These are phyloP conservation scores for Bassia scoparia DNA, from an alignment of 148 eudicot species.

Conservation along the genomic window DNA sequence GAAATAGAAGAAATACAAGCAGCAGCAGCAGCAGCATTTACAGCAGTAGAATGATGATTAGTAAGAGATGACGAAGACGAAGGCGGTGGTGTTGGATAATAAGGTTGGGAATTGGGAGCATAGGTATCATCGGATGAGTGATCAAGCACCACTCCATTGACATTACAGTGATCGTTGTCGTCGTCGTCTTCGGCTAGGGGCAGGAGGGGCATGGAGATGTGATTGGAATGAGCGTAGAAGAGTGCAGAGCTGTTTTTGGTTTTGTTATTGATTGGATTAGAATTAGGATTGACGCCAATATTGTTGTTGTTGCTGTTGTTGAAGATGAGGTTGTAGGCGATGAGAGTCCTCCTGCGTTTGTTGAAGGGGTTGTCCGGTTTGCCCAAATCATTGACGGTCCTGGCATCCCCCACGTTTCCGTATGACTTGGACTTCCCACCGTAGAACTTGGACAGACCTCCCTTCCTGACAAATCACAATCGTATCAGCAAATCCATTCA, in stretches of 20 bases:
- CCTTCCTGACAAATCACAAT: background rate
- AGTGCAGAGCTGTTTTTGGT: background rate
- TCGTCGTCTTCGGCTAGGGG: background rate
- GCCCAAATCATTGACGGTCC: background rate
- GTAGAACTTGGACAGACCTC: background rate
- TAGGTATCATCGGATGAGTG: no score
- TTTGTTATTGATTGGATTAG: background rate
- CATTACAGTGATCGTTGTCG: background rate
- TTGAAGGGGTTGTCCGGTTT: background rate
- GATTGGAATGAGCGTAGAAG: conserved; percentile 6
- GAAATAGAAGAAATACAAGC: no score
- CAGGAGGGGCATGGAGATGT: background rate
- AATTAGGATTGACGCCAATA: no score
- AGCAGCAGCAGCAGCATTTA: no score
- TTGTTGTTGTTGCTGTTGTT: background rate
- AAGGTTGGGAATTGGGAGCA: no score
- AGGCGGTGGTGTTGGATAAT: no score
- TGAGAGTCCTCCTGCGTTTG: background rate
- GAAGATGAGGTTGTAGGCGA: background rate
- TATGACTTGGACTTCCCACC: background rate
- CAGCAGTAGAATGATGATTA: no score
- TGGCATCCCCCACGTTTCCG: background rate
- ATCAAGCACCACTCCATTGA: no score
- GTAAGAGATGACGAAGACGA: no score
- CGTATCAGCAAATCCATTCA: background rate